phyloP scores from a whole-genome alignment of 768 basidiomycete genomes.

The Agaricus bisporus region DNA sequence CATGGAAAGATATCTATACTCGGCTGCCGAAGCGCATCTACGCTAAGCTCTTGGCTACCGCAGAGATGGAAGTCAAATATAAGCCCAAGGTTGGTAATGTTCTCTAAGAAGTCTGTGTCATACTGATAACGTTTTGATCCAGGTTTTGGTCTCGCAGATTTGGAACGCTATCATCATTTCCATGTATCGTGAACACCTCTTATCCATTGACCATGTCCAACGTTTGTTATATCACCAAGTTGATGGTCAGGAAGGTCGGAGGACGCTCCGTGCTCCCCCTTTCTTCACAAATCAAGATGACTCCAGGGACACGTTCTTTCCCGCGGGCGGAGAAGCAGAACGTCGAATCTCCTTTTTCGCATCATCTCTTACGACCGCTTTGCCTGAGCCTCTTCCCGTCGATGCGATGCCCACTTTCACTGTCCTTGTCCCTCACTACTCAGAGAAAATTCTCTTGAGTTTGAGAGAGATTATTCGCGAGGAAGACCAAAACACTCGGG shows the following conservation, averaged over 20 bases:
- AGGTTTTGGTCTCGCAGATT: constrained; percentile 92
- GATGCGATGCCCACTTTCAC: constrained; percentile 99
- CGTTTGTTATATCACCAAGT: constrained; percentile 96
- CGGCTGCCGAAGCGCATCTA: constrained; percentile 97
- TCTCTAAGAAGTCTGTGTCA: not conserved
- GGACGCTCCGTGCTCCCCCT: constrained; percentile 91
- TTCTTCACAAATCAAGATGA: constrained; percentile 95
- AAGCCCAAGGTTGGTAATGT: constrained; percentile 67
- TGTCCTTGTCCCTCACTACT: constrained; percentile 98
- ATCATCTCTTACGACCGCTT: constrained; percentile 90
- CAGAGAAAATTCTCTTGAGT: constrained; percentile 96
- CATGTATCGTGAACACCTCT: constrained; percentile 98
- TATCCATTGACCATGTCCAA: constrained; percentile 98
- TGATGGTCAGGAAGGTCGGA: constrained; percentile 81
- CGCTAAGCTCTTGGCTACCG: constrained; percentile 92
- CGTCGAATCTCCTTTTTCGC: constrained; percentile 99
- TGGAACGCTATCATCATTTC: constrained; percentile 99
- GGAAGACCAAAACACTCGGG: constrained; percentile 93
- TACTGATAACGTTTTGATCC: not conserved
- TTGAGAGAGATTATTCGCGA: constrained; percentile 97
- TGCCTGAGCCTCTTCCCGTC: constrained; percentile 92
- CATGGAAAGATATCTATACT: constrained; percentile 97
- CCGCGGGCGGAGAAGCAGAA: constrained; percentile 89
- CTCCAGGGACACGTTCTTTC: constrained; percentile 85
- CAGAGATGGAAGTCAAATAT: constrained; percentile 99